Conservation (phyloP, 1,284 basidiomycete species). For the Ustilago xerochloae region DNA sequence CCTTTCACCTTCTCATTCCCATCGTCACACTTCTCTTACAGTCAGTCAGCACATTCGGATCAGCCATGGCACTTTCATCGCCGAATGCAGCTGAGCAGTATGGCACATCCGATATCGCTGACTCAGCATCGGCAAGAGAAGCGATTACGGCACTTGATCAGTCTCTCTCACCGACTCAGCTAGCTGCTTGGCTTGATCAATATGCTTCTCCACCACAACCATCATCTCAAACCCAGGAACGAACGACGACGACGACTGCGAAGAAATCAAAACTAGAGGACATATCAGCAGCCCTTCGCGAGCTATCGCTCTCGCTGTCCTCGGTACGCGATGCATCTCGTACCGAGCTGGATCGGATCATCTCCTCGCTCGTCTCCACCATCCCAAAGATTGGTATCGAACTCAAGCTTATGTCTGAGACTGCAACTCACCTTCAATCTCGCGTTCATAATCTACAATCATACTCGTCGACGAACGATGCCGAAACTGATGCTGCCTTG, state of each 20-base stretch:
- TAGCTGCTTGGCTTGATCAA: constrained; percentile 37
- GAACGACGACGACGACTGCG: not conserved
- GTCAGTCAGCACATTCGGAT: not conserved
- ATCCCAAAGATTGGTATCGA: constrained; percentile 40
- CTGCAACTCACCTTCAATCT: constrained; percentile 24
- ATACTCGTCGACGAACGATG: constrained; percentile 12
- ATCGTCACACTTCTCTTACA: not conserved
- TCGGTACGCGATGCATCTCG: constrained; percentile 30
- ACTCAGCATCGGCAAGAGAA: constrained; percentile 2
- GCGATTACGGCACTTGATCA: constrained; percentile 21
- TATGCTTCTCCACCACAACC: constrained; percentile 2
- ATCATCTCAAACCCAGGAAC: not conserved
- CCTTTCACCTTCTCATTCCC: not conserved
- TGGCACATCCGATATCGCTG: constrained; percentile 7
- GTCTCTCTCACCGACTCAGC: constrained; percentile 2
- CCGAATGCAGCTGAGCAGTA: constrained; percentile 13
- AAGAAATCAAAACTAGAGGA: constrained; percentile 17
- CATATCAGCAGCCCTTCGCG: constrained; percentile 17
- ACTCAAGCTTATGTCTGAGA: constrained; percentile 38
- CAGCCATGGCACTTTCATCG: constrained; percentile 24
- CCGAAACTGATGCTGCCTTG: constrained; percentile 19
- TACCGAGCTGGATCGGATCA: constrained; percentile 33
- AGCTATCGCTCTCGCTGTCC: constrained; percentile 30
- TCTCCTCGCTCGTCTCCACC: constrained; percentile 31
- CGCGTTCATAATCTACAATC: constrained; percentile 15